Evolutionary conservation across 305 asterid genomes (phyloP).

Genomic region (Fraxinus nigra): DNA sequence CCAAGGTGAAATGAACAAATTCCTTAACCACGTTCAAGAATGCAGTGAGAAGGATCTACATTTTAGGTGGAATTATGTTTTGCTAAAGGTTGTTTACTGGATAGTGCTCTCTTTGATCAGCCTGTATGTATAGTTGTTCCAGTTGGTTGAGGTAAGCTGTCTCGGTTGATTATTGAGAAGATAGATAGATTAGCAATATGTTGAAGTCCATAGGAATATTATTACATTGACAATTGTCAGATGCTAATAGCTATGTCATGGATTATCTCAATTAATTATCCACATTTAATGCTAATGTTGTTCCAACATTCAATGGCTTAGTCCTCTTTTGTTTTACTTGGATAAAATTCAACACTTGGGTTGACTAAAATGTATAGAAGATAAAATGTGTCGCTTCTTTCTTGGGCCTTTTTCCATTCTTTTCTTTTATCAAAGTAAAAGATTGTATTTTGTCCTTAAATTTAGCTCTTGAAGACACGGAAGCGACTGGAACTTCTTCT

Average conservation of each 20-base stretch:
- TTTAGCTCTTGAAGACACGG: conserved; percentile 78
- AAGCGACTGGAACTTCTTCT: conserved; percentile 87
- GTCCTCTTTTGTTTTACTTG: conserved; percentile 1
- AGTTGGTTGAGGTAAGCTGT: not conserved
- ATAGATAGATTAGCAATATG: not conserved
- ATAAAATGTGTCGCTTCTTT: not conserved
- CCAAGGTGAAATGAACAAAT: not conserved
- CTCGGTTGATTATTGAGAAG: not conserved
- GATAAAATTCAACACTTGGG: not conserved
- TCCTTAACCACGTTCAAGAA: not conserved
- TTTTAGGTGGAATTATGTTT: not conserved
- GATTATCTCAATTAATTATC: not conserved
- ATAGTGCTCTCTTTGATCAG: not conserved
- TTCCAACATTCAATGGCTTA: not conserved
- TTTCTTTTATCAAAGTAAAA: conserved; percentile 2
- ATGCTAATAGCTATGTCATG: not conserved
- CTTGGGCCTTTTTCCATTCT: conserved; percentile 9
- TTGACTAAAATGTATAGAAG: not conserved
- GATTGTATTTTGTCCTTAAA: not conserved
- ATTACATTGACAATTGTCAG: not conserved
- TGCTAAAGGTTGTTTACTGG: not conserved
- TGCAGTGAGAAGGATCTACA: not conserved
- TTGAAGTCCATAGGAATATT: not conserved
- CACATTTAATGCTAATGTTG: not conserved
- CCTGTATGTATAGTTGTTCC: not conserved